Percentiles rank a stretch among this genome's conserved stretches.
These are phyloP conservation scores for Stachybotrys echinatus DNA, from an alignment of 2,329 filamentous ascomycete species.

Conservation along the genomic window DNA sequence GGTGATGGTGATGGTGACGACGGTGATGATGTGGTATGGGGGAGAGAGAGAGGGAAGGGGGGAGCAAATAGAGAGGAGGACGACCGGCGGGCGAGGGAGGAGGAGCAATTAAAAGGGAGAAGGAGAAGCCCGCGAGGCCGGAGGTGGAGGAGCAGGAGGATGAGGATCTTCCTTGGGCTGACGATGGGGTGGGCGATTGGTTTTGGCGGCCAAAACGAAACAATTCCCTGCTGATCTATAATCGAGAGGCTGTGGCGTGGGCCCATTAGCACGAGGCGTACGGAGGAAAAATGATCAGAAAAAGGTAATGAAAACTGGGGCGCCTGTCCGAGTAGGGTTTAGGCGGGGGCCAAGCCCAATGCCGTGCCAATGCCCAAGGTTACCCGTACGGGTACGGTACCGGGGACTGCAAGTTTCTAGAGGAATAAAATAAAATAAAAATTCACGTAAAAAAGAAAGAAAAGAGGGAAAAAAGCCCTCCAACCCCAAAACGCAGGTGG, in stretches of 20 bases:
- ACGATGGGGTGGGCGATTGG: neutral
- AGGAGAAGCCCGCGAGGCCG: neutral
- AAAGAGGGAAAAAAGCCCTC: neutral
- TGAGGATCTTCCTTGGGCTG: neutral
- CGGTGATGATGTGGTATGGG: neutral
- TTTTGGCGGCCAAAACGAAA: neutral
- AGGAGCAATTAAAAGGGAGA: neutral
- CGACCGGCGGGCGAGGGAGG: neutral
- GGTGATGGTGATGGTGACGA: no score
- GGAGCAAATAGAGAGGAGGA: neutral
- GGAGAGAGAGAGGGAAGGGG: neutral
- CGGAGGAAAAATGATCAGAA: neutral
- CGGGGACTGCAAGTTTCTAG: no score
- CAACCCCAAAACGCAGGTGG: neutral
- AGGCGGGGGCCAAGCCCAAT: neutral
- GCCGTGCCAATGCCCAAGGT: neutral
- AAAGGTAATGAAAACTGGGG: neutral
- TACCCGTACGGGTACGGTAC: no score
- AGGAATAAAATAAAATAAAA: no score
- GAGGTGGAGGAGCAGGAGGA: neutral
- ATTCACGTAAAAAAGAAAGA: neutral
- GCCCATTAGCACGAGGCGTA: neutral
- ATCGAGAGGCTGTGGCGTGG: neutral
- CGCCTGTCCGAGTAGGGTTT: neutral
- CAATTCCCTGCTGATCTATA: neutral